Evolutionary conservation across 1,284 basidiomycete species (phyloP), one percentile per base, ranked within the genome.

Genomic region (Ceratobasidium sp.): DNA sequence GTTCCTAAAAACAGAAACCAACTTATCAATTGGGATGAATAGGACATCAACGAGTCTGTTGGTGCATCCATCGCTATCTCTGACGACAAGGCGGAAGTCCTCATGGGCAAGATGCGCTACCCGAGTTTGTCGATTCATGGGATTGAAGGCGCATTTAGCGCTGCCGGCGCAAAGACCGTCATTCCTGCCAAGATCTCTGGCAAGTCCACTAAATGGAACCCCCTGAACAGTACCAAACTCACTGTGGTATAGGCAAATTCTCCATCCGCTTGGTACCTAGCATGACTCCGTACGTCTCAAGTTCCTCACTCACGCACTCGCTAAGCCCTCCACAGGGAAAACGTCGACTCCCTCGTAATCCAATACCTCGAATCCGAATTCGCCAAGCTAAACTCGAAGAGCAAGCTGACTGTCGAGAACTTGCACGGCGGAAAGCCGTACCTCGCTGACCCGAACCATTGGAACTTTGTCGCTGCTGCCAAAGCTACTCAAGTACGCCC

Each of bases 141-240:
- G 27, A 96, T 99, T 75, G 94, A 98, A 79, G 96, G 97, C 68
- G 97, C 95, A 3, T 98, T 98, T 82, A 91, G 87, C 70, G 91
- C 89, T 4, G 83, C 85, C 0, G 93, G 93, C 6, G 87, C 85
- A 52, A 97, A 97, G 86, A 99, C 96, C 0, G 97, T 99, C 76
- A 99, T 99, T 70, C 96, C 82, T 0, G 91, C 92, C 41, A 88
- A 88, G 70, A 93, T 98, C 29, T 82, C 87, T 9, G 96, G 95
- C 44, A 23, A 39, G 59, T 52, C 74, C 74, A 74, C 76, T 73
- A 8, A 16, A 21, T 11, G 21, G 14, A 9, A 4, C 11, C 11
- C 33, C 11, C 33, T 11, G 33, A 4, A 11, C 11, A 36, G n/a
- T n/a, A 36, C 33, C 4, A 36, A 36, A 11, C 33, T 36, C 33